Base-by-base conservation (phyloP, 2,329 filamentous ascomycete species). In the Trichophyton simii region DNA sequence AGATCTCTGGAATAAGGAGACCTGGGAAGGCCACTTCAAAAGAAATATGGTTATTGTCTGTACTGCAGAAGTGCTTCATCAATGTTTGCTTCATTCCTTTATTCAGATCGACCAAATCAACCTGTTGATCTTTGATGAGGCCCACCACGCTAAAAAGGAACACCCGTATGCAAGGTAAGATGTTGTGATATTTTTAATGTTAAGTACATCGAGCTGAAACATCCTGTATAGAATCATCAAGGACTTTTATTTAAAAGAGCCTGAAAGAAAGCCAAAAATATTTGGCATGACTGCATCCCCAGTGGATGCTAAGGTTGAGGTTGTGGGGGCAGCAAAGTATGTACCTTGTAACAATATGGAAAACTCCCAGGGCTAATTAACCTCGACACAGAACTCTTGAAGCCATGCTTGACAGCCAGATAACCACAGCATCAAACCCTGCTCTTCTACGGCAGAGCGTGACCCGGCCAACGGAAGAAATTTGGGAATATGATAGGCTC, bases 231-330 rank as follows among this genome's bases (percentile, higher is more conserved):
- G 80, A 31, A 94, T 99, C 62, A 89, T 99, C 74, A 91, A 88
- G 67, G 87, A 95, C 62, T 91, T 89, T 67, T 97, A 96, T 69
- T 65, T 83, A 1, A 73, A 79, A 1, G 76, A 79, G 34, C 66
- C 71, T 1, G 74, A 78, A 0, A 67, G 70, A 0, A 80, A 84
- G 3, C 94, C 94, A 3, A 87, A 86, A 42, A 85, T 99, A 20
- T 88, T 99, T 66, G 92, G 92, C 28, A 96, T 97, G 92, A 99
- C 94, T 1, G 94, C 94, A 6, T 97, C 94, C 0, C 94, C 94
- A 0, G 87, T 96, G 2, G 91, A 97, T 74, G 85, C 89, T 0
- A 87, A 89, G 68, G 82, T 82, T 0, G 85, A 96, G 65, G 81
- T 95, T 31, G 78, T 79, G 15, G 78, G 83, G 63, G 89, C 88